A percentile compares a stretch with the other conserved stretches of the same genome.
These are phyloP conservation scores for Alternaria sp. DNA, from an alignment of 2,329 filamentous ascomycete species.

Conservation along the genomic window DNA sequence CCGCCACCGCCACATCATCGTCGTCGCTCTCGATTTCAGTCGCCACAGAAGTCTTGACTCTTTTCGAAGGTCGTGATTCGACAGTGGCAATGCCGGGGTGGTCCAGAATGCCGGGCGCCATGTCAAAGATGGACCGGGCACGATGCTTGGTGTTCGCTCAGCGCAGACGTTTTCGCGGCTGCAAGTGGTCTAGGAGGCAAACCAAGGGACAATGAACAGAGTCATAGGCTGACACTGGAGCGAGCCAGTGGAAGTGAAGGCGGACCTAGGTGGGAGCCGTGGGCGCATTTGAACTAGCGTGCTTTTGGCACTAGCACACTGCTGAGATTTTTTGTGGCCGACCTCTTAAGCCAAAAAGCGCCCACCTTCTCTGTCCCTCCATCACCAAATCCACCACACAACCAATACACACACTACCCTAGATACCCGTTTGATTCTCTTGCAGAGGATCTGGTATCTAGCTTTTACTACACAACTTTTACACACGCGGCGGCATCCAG, in stretches of 20 bases:
- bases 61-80: constrained; percentile 47
- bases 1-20: constrained; percentile 54
- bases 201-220: constrained; percentile 11
- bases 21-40: constrained; percentile 27
- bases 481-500: constrained; percentile 49
- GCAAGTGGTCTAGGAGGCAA: constrained; percentile 9
- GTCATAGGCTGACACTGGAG: constrained; percentile 12
- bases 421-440: constrained; percentile 55
- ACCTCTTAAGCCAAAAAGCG: constrained; percentile 13
- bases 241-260: constrained; percentile 15
- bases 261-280: constrained; percentile 11
- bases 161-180: constrained; percentile 3
- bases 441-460: constrained; percentile 57
- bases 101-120: constrained; percentile 45
- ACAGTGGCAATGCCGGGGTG: constrained; percentile 25
- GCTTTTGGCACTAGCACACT: constrained; percentile 20
- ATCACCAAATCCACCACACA: constrained; percentile 35
- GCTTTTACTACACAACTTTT: constrained; percentile 42
- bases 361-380: constrained; percentile 34
- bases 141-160: constrained; percentile 12
- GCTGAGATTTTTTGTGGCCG: constrained; percentile 21
- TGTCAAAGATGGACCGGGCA: constrained; percentile 19
- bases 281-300: constrained; percentile 12
- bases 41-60: constrained; percentile 36
- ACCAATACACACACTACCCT: constrained; percentile 39